phyloP scores from a whole-genome alignment of 1,284 basidiomycete genomes.

The Cutaneotrichosporon sp. region DNA sequence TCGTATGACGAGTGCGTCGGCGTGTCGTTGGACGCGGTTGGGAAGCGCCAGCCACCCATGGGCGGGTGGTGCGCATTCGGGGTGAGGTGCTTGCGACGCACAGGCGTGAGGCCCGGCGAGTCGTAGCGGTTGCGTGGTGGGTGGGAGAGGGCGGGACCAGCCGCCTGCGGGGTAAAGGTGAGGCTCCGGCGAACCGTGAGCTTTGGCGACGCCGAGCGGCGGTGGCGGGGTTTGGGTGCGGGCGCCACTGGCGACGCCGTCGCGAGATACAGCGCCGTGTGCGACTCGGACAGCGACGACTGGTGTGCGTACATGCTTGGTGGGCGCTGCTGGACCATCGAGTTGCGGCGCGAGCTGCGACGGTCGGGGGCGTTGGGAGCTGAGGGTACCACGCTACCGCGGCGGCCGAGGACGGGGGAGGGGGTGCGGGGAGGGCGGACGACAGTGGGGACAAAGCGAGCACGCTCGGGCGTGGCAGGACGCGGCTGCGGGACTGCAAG shows the following conservation, averaged over 20 bases:
- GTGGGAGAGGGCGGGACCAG: constrained; percentile 27
- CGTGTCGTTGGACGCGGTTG: constrained; percentile 19
- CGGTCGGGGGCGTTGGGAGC: constrained; percentile 13
- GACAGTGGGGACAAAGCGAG: constrained; percentile 28
- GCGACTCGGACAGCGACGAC: constrained; percentile 43
- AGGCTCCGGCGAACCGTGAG: constrained; percentile 30
- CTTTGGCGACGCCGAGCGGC: constrained; percentile 35
- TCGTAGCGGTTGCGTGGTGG: constrained; percentile 15
- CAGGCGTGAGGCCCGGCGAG: constrained; percentile 25
- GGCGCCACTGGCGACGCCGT: constrained; percentile 36
- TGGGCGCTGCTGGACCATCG: constrained; percentile 19
- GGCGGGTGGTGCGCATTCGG: constrained; percentile 30
- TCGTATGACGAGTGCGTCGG: constrained; percentile 1
- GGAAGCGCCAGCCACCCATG: constrained; percentile 42
- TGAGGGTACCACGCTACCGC: constrained; percentile 11
- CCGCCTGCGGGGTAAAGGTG: constrained; percentile 34
- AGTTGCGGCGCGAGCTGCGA: constrained; percentile 7
- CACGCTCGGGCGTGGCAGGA: constrained; percentile 7
- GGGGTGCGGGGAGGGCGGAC: constrained; percentile 37
- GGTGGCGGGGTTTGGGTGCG: constrained; percentile 7
- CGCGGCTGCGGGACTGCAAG: not conserved
- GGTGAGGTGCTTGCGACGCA: constrained; percentile 23
- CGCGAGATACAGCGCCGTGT: constrained; percentile 43
- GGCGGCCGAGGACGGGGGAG: constrained; percentile 22
- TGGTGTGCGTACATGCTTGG: constrained; percentile 32